Percentiles rank a stretch among this genome's conserved stretches.
phyloP scores from a whole-genome alignment of 2,329 filamentous ascomycete genomes.

The Fusarium sp. region DNA sequence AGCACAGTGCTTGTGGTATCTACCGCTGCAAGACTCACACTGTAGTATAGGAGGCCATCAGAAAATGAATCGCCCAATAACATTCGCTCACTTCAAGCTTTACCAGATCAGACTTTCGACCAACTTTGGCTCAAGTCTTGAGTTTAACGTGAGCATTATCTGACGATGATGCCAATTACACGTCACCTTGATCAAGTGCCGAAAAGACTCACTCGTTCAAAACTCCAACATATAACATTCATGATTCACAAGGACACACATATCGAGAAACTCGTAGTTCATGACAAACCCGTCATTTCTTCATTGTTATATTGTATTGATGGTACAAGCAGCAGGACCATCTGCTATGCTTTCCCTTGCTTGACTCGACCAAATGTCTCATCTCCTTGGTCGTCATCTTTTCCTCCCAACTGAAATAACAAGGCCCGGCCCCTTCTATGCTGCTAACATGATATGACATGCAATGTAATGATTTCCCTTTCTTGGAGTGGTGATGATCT shows the following conservation, averaged over 20 bases:
- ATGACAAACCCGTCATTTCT: slow-evolving; percentile 30
- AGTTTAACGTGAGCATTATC: background rate
- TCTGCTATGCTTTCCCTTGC: slow-evolving; percentile 41
- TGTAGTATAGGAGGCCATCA: slow-evolving; percentile 17
- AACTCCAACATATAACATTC: background rate
- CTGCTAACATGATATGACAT: slow-evolving; percentile 42
- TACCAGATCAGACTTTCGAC: slow-evolving; percentile 10
- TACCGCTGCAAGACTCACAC: slow-evolving; percentile 5
- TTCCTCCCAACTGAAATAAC: slow-evolving; percentile 18
- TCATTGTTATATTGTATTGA: slow-evolving; percentile 39
- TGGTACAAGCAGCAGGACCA: slow-evolving; percentile 50
- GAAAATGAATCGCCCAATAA: slow-evolving; percentile 14
- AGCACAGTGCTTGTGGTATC: slow-evolving; percentile 32
- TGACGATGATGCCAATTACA: slow-evolving; percentile 27
- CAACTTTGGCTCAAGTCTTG: background rate
- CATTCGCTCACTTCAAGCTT: background rate
- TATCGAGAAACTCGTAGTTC: slow-evolving; percentile 11
- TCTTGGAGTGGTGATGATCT: slow-evolving; percentile 63
- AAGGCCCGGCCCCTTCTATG: slow-evolving; percentile 39
- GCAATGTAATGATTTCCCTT: slow-evolving; percentile 45
- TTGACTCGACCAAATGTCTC: slow-evolving; percentile 25
- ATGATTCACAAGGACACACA: background rate
- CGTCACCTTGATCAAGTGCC: slow-evolving; percentile 8
- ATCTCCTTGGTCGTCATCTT: slow-evolving; percentile 18
- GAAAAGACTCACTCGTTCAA: background rate